phyloP scores from a whole-genome alignment of 441 rosid species.

The Populus hybrid region DNA sequence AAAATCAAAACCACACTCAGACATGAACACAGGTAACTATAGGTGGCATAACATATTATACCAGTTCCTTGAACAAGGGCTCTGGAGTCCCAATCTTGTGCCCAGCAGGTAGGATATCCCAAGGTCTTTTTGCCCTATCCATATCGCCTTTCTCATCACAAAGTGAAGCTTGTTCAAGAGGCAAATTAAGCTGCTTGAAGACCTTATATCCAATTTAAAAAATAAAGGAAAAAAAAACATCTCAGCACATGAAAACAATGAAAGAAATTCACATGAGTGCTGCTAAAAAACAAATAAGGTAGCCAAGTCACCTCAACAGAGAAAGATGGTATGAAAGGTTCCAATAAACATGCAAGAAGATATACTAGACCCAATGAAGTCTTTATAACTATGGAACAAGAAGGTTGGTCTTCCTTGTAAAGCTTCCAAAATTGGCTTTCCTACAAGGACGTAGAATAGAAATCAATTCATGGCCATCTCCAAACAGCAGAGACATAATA shows the following conservation, averaged over 20 bases:
- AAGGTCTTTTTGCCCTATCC: constrained; percentile 57
- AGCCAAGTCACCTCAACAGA: constrained; percentile 61
- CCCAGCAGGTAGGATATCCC: constrained; percentile 73
- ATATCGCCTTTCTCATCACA: constrained; percentile 64
- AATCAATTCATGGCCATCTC: constrained; percentile 9
- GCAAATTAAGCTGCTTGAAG: constrained; percentile 81
- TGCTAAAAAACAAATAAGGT: constrained; percentile 5
- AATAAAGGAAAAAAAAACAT: background rate
- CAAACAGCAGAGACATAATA: constrained; percentile 8
- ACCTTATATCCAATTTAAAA: constrained; percentile 47
- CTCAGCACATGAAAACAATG: background rate
- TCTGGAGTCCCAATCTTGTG: constrained; percentile 78
- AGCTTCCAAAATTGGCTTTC: constrained; percentile 91
- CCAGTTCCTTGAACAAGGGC: constrained; percentile 93
- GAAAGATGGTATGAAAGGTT: constrained; percentile 97
- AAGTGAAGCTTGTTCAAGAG: constrained; percentile 58
- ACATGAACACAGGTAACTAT: background rate
- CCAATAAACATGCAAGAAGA: constrained; percentile 78
- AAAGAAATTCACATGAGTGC: background rate
- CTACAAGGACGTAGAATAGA: constrained; percentile 34
- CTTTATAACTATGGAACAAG: constrained; percentile 80
- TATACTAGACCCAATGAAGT: constrained; percentile 79
- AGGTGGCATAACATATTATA: constrained; percentile 24
- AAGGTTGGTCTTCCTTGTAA: constrained; percentile 67
- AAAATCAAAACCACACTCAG: background rate